Evolutionary conservation across 2,329 filamentous ascomycete species (phyloP), one percentile per base, ranked within the genome.

Genomic region (Stylonectria norvegica): DNA sequence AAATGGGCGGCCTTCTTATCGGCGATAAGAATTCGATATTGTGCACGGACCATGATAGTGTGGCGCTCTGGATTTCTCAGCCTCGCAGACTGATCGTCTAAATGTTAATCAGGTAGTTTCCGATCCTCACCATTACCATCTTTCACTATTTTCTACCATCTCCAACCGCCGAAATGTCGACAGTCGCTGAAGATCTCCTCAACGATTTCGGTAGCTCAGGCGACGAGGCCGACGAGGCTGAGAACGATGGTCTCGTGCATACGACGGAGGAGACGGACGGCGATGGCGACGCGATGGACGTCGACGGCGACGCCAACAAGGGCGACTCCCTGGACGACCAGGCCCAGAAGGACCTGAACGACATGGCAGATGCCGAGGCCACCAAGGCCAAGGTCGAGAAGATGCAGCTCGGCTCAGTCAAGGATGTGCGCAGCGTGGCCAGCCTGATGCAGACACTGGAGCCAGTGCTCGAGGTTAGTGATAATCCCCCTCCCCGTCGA

Each of bases 111-210:
- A n/a, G n/a, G n/a, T n/a, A n/a, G n/a, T n/a, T n/a, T n/a, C n/a
- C n/a, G n/a, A n/a, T n/a, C n/a, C n/a, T n/a, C n/a, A n/a, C n/a
- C n/a, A n/a, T n/a, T n/a, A n/a, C n/a, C n/a, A n/a, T n/a, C n/a
- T 43, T 29, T 30, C 36, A 37, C 22, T 23, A 25, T 33, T 18
- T 37, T 31, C 5, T 37, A 34, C 36, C 32, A 23, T 31, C 30
- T 34, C 44, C 43, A 34, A 31, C 42, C 49, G 41, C 42, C 58
- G 65, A 47, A 37, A 94, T 96, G 89, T 89, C 91, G 63, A 94
- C 89, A 31, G 77, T 94, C 49, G 91, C 88, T 48, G 90, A 97
- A 59, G 91, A 97, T 63, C 78, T 98, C 9, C 75, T 97, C 55
- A 87, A 93, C 59, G 88, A 94, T 40, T 67, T 68, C 42, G 66